phyloP scores from a whole-genome alignment of 768 basidiomycete genomes.

The Suillus bovinus region DNA sequence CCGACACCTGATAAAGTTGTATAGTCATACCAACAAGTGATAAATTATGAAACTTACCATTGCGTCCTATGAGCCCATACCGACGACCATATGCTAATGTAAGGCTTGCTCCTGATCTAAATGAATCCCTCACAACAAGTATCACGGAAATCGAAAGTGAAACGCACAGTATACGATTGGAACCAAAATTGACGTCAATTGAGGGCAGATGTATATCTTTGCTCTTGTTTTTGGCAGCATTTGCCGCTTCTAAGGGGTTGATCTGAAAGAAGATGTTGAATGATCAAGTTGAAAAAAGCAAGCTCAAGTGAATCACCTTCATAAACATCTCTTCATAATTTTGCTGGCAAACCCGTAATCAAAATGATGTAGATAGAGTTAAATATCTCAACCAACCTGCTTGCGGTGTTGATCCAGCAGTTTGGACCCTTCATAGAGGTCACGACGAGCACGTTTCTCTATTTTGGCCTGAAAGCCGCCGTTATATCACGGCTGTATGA shows the following conservation, averaged over 20 bases:
- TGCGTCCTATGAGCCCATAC: constrained; percentile 90
- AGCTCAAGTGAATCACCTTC: constrained; percentile 56
- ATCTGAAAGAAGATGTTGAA: constrained; percentile 45
- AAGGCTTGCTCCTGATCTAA: constrained; percentile 79
- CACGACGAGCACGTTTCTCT: constrained; percentile 88
- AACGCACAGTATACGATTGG: constrained; percentile 85
- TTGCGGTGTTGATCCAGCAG: constrained; percentile 89
- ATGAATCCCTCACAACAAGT: constrained; percentile 8
- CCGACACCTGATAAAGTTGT: constrained; percentile 65
- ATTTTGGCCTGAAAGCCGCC: constrained; percentile 74
- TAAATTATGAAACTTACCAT: constrained; percentile 43
- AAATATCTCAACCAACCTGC: constrained; percentile 51
- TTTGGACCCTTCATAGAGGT: constrained; percentile 96
- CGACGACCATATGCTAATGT: constrained; percentile 88
- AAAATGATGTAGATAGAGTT: neutral
- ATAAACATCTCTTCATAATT: constrained; percentile 99
- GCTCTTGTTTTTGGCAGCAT: constrained; percentile 86
- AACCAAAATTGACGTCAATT: constrained; percentile 96
- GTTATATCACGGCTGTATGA: constrained; percentile 1
- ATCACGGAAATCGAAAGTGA: constrained; percentile 2
- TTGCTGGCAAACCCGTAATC: constrained; percentile 55
- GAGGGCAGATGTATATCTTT: constrained; percentile 95
- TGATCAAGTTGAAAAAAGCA: neutral
- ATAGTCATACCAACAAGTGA: neutral
- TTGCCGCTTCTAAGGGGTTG: constrained; percentile 86